These are phyloP conservation scores for Saprolegnia parasitica DNA, from an alignment of 352 stramenopile genomes.

Conservation along the genomic window DNA sequence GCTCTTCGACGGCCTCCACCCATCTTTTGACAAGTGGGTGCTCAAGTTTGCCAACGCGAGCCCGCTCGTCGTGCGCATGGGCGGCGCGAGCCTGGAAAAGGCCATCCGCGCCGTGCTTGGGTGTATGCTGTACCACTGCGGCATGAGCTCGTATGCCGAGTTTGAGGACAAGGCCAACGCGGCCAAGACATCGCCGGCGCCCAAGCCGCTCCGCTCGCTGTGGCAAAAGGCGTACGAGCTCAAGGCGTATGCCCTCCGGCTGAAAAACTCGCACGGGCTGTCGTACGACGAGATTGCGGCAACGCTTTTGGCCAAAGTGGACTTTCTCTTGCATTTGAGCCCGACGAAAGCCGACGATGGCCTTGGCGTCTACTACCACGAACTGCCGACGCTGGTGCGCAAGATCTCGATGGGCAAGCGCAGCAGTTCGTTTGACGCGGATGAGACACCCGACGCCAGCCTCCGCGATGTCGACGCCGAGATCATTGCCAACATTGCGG, in stretches of 20 bases:
- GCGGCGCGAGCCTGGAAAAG: slow-evolving; percentile 8
- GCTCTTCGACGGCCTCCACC: slow-evolving; percentile 10
- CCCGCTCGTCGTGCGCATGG: slow-evolving; percentile 19
- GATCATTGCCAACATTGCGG: slow-evolving; percentile 1
- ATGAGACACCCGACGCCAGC: neutral
- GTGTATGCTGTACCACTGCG: slow-evolving; percentile 25
- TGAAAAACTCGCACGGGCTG: neutral
- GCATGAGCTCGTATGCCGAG: slow-evolving; percentile 22
- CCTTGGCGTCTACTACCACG: slow-evolving; percentile 16
- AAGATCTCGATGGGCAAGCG: slow-evolving; percentile 26
- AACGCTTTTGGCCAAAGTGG: slow-evolving; percentile 13
- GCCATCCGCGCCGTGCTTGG: slow-evolving; percentile 20
- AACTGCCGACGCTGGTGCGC: slow-evolving; percentile 19
- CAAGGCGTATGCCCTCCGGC: slow-evolving; percentile 12
- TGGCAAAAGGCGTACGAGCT: slow-evolving; percentile 28
- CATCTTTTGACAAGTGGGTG: slow-evolving; percentile 18
- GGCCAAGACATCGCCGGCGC: neutral
- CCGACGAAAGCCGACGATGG: slow-evolving; percentile 20
- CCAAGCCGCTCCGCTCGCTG: slow-evolving; percentile 21
- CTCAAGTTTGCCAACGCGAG: slow-evolving; percentile 18
- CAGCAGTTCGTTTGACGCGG: slow-evolving; percentile 16
- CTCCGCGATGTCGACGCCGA: slow-evolving; percentile 7
- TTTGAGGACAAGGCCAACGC: neutral
- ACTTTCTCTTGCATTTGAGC: slow-evolving; percentile 4
- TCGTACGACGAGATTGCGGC: slow-evolving; percentile 19